Conservation (phyloP, 352 stramenopile species). For the Phytophthora podocarpi region DNA sequence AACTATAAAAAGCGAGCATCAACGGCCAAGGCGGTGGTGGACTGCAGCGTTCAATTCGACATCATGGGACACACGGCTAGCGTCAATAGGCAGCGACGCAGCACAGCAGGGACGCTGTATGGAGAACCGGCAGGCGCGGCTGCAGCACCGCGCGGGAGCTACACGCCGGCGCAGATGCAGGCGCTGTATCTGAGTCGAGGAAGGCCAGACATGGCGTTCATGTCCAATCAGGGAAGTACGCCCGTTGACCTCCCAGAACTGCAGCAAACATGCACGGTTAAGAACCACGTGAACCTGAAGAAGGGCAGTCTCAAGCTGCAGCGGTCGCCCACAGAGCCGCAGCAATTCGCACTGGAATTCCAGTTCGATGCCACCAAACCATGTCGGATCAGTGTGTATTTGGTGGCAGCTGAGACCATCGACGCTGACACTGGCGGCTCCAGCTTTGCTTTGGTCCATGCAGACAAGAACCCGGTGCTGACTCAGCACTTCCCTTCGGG, state of each 20-base stretch:
- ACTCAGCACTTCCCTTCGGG: constrained; percentile 52
- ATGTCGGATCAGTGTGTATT: constrained; percentile 66
- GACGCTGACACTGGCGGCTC: constrained; percentile 69
- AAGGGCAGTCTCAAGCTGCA: constrained; percentile 74
- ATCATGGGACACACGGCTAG: constrained; percentile 79
- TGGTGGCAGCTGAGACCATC: constrained; percentile 71
- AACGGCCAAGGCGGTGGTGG: background rate
- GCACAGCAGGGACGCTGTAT: constrained; percentile 54
- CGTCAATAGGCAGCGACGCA: constrained; percentile 54
- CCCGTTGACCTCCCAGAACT: constrained; percentile 73
- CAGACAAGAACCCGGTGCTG: constrained; percentile 45
- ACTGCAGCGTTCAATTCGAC: background rate
- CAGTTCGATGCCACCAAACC: constrained; percentile 81
- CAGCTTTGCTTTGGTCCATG: constrained; percentile 57
- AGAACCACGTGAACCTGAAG: constrained; percentile 88
- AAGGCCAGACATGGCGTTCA: constrained; percentile 84
- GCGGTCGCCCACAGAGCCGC: constrained; percentile 19
- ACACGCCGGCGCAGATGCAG: constrained; percentile 85
- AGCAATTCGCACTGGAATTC: constrained; percentile 63
- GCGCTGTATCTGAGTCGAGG: constrained; percentile 81
- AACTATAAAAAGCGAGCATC: constrained; percentile 26
- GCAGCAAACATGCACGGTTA: constrained; percentile 83
- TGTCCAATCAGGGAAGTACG: constrained; percentile 66
- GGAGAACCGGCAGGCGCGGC: constrained; percentile 56
- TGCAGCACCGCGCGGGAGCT: constrained; percentile 51